These are phyloP conservation scores for Aeschynomene evenia DNA, from an alignment of 306 rosid genomes.

Conservation along the genomic window DNA sequence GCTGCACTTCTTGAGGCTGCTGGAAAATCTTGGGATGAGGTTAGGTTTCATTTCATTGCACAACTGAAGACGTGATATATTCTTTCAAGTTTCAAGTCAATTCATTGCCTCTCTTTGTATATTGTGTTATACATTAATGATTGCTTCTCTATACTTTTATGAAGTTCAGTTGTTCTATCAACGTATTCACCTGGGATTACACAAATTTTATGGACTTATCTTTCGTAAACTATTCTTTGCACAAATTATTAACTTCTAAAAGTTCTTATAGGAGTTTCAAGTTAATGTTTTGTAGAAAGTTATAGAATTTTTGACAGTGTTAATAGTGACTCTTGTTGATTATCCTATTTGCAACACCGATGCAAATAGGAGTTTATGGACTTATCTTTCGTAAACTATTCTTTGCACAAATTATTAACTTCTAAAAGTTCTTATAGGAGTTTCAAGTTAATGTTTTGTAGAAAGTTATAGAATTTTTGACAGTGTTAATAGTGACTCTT, in stretches of 20 bases:
- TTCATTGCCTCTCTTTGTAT: neutral
- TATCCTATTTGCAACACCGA: too few relatives aligned
- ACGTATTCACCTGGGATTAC: neutral
- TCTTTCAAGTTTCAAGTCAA: slow-evolving; percentile 25
- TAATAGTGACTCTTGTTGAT: too few relatives aligned
- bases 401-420: neutral
- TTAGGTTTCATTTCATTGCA: slow-evolving; percentile 36
- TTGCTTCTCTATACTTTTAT: neutral
- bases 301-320: too few relatives aligned
- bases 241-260: slow-evolving; percentile 1
- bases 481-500: too few relatives aligned
- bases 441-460: neutral
- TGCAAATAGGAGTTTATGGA: too few relatives aligned
- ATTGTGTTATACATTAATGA: slow-evolving; percentile 11
- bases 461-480: neutral
- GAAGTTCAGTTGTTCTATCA: slow-evolving; percentile 3
- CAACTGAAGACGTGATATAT: neutral
- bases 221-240: slow-evolving; percentile 3
- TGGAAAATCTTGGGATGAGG: slow-evolving; percentile 96
- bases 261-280: neutral
- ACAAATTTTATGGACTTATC: neutral
- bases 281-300: neutral
- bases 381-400: neutral
- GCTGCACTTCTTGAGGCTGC: slow-evolving; percentile 90
- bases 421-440: neutral